These are phyloP conservation scores for Helianthus tuberosus DNA, from an alignment of 129 eudicot species.

Conservation along the genomic window DNA sequence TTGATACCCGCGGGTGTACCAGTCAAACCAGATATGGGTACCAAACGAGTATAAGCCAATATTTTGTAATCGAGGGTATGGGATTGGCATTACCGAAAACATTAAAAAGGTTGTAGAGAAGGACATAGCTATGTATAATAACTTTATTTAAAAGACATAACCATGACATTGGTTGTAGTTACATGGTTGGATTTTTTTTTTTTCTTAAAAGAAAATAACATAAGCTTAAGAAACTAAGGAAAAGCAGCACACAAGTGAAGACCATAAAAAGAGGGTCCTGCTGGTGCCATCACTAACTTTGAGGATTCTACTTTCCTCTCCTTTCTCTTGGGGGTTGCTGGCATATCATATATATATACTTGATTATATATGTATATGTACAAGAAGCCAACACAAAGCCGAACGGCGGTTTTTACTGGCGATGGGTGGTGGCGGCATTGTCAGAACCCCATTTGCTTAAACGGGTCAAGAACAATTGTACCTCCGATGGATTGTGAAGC, in stretches of 20 bases:
- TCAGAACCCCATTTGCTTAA: conserved; percentile 40
- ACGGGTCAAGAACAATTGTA: conserved; percentile 41
- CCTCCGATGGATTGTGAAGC: conserved; percentile 50
- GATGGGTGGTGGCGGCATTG: not conserved
- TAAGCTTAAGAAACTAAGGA: not conserved
- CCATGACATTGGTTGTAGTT: not conserved
- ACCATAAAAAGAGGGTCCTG: conserved; percentile 25
- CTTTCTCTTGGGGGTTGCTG: conserved; percentile 10
- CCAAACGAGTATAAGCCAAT: no score
- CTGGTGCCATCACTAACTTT: conserved; percentile 27
- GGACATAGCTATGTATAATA: not conserved
- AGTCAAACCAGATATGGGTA: no score
- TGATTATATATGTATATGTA: conserved; percentile 25
- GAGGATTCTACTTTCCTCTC: conserved; percentile 8
- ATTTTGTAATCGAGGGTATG: no score
- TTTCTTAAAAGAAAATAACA: not conserved
- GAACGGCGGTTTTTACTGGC: not conserved
- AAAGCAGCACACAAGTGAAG: conserved; percentile 28
- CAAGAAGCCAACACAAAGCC: conserved; percentile 19
- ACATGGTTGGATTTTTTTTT: not conserved
- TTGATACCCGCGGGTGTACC: no score
- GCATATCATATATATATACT: conserved; percentile 12
- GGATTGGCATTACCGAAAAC: not conserved
- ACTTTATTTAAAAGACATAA: not conserved
- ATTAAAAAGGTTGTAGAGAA: conserved; percentile 4